phyloP scores from a whole-genome alignment of 129 eudicot species.

The Lactuca saligna region DNA sequence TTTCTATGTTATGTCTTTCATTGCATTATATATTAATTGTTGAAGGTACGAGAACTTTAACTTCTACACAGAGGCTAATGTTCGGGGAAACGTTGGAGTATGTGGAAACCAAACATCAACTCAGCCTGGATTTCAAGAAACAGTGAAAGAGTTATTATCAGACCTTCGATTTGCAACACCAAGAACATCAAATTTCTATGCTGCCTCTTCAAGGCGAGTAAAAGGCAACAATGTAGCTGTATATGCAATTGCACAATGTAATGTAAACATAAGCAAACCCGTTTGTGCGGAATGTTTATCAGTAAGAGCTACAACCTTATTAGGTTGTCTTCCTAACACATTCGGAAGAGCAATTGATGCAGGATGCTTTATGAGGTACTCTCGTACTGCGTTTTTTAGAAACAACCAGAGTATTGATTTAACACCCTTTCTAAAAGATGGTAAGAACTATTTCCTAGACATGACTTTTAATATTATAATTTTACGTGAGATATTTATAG shows the following conservation, averaged over 20 bases:
- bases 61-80: slow-evolving; percentile 19
- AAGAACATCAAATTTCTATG: slow-evolving; percentile 30
- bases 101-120: slow-evolving; percentile 30
- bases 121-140: slow-evolving; percentile 11
- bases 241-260: slow-evolving; percentile 43
- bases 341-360: slow-evolving; percentile 32
- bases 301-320: slow-evolving; percentile 17
- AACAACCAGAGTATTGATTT: slow-evolving; percentile 31
- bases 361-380: slow-evolving; percentile 40
- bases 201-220: slow-evolving; percentile 27
- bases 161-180: slow-evolving; percentile 40
- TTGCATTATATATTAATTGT: neutral
- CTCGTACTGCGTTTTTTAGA: slow-evolving; percentile 22
- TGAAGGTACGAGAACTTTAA: slow-evolving; percentile 24
- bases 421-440: slow-evolving; percentile 26
- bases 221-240: slow-evolving; percentile 12
- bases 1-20: neutral
- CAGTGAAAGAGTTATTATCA: slow-evolving; percentile 19
- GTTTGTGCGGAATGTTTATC: slow-evolving; percentile 28
- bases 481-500: neutral
- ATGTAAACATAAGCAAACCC: slow-evolving; percentile 21
- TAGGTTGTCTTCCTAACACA: slow-evolving; percentile 30
- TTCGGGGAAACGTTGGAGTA: slow-evolving; percentile 24
- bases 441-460: slow-evolving; percentile 20
- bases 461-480: neutral